Percentiles rank a stretch among this genome's conserved stretches.
These are phyloP conservation scores for Excoecaria cochinchinensis DNA, from an alignment of 345 rosid genomes.

Conservation along the genomic window DNA sequence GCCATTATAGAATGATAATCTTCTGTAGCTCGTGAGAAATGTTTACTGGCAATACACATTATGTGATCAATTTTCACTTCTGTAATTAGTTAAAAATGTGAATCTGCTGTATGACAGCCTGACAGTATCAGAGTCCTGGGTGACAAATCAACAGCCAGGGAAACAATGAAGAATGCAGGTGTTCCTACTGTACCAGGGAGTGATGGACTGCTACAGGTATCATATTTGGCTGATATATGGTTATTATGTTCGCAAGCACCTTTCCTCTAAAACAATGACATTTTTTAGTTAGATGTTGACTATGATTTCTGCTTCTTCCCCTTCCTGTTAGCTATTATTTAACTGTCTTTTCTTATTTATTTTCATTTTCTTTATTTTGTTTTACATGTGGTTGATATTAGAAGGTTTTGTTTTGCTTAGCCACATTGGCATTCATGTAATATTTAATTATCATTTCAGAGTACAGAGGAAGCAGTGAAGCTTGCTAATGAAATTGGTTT, in stretches of 20 bases:
- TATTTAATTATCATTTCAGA: slow-evolving; percentile 45
- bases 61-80: background rate
- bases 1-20: background rate
- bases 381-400: background rate
- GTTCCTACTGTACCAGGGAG: slow-evolving; percentile 99
- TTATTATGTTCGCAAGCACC: too few species aligned
- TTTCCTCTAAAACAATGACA: too few species aligned
- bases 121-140: slow-evolving; percentile 98
- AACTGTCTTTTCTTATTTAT: background rate
- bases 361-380: background rate
- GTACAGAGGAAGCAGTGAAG: slow-evolving; percentile 84
- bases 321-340: background rate
- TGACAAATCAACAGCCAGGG: slow-evolving; percentile 97
- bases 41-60: background rate
- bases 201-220: slow-evolving; percentile 88
- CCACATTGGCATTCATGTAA: background rate
- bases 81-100: background rate
- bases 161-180: slow-evolving; percentile 96
- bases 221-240: slow-evolving; percentile 11
- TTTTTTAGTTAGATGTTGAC: background rate
- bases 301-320: background rate
- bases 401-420: background rate
- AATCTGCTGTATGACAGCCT: slow-evolving; percentile 54
- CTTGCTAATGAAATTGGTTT: slow-evolving; percentile 85
- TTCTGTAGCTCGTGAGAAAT: background rate